Evolutionary conservation across 1,139 yeast species (phyloP), one percentile per base, ranked within the genome.

Genomic region (Protomyces lactucae-debilis): DNA sequence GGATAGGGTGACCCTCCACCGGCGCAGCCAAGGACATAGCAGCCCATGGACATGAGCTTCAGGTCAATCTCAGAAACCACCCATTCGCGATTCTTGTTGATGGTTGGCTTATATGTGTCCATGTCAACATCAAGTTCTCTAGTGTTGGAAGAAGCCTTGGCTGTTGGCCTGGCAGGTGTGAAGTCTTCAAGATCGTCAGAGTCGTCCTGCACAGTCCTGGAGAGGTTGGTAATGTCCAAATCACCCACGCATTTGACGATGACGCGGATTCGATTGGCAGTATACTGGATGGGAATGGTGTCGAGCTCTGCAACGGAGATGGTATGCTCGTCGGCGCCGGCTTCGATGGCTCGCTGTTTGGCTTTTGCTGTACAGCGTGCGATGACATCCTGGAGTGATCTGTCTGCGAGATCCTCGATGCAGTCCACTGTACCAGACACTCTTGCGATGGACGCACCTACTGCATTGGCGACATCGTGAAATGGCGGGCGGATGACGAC

Each of bases 1-100:
- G 80, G 73, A 66, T 80, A 78, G n/a, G 83, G 82, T 54, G 76
- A 76, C 23, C 83, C 83, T 23, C 83, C 83, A 21, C 83, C 83
- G 4, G 82, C 83, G 69, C 82, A 78, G 1, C 83, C 83, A 16
- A 80, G 73, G 63, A 80, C 78, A 68, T 80, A 80, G 48, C 78
- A 72, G 2, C 83, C 83, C 48, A 78, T 72, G 46, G 78, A 71
- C 51, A 80, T 65, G 64, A 75, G 79, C 51, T 79, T 81, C 59
- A 80, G 69, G 68, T 80, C 83, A 0, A 72, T 72, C 57, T 73
- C 76, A 3, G 76, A 71, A 5, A 80, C 66, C 10, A 74, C 57
- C 83, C 83, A 80, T 68, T 79, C 79, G 28, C 76, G 70, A 1
- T 77, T 66, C 0, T 43, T 57, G 61, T 72, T 77, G 52, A 80